Evolutionary conservation across 345 rosid genomes (phyloP), one percentile per base, ranked within the genome.

Genomic region (Noccaea caerulescens): DNA sequence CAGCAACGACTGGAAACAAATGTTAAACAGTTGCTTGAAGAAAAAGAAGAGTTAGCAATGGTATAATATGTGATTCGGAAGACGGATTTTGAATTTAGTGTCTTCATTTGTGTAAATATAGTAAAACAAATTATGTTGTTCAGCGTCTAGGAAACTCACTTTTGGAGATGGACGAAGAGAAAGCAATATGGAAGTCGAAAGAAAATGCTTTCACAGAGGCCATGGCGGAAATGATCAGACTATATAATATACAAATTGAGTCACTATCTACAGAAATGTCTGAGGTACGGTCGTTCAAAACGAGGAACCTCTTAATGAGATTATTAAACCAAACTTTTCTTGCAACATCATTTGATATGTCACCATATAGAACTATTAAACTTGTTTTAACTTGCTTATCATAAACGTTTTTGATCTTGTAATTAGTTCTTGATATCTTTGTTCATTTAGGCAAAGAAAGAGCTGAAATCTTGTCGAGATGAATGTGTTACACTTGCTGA

Each of bases 101-200:
- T 10, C 14, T 72, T 36, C 39, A 41, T 72, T 37, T 55, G 39
- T 56, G 58, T 13, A 38, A 64, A 4, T 25, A 0, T 5, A 14
- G 51, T 56, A 57, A 54, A 46, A 10, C 46, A 16, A 16, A 0
- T 55, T 25, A 8, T 56, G 42, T 47, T 66, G 13, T 74, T 65
- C 80, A 92, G 98, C 96, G 86, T 83, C 84, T 92, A 36, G 81
- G 79, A n/a, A 75, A 88, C 73, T 81, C 96, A 11, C 89, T 92
- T 54, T 76, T 92, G 84, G 89, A 88, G 77, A 88, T 92, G 80
- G 98, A 92, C 71, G 94, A 92, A 77, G 94, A 88, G 76, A 92
- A 80, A 81, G 89, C 91, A 42, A 81, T 88, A 76, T 86, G 89
- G 89, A 72, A 61, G 69, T 80, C 86, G 14, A 89, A 83, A 77